A percentile compares a stretch with the other conserved stretches of the same genome.
These are phyloP conservation scores for Cercospora zeina DNA, from an alignment of 2,329 filamentous ascomycete genomes.

Conservation along the genomic window DNA sequence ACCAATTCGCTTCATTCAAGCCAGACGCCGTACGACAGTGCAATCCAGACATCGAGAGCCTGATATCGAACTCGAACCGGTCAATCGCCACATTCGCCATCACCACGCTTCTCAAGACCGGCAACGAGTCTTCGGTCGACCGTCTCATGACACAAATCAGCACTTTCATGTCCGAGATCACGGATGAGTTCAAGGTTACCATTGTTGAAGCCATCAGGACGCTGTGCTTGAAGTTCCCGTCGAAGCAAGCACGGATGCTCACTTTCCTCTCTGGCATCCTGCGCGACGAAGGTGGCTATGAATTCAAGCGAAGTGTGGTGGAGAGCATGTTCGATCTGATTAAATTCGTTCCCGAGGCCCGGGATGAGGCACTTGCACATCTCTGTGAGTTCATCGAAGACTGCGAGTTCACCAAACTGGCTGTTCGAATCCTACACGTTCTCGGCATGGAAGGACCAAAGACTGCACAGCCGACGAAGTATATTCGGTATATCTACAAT, in stretches of 20 bases:
- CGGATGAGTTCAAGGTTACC: conserved; percentile 99
- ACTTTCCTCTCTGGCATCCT: conserved; percentile 96
- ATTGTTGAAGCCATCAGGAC: conserved; percentile 98
- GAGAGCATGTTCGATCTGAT: conserved; percentile 99
- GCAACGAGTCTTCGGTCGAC: conserved; percentile 95
- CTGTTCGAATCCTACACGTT: conserved; percentile 90
- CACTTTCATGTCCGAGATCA: conserved; percentile 97
- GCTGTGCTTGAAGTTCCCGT: conserved; percentile 94
- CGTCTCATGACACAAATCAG: conserved; percentile 98
- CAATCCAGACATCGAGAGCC: conserved; percentile 94
- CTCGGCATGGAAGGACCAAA: conserved; percentile 93
- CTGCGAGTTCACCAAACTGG: conserved; percentile 97
- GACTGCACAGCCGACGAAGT: conserved; percentile 94
- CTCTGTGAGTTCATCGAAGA: conserved; percentile 99
- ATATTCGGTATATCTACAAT: conserved; percentile 99
- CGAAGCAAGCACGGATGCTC: conserved; percentile 97
- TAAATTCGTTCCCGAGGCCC: conserved; percentile 92
- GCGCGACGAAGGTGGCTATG: conserved; percentile 93
- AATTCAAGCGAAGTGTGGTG: conserved; percentile 96
- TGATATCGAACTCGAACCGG: conserved; percentile 95
- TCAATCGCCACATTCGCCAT: conserved; percentile 98
- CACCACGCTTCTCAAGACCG: conserved; percentile 95
- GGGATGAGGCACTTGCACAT: conserved; percentile 81
- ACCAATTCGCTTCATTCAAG: conserved; percentile 96
- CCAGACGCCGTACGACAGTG: conserved; percentile 86